Conservation (phyloP, 805 yeast species). For the Cyberlindnera misumaiensis region DNA sequence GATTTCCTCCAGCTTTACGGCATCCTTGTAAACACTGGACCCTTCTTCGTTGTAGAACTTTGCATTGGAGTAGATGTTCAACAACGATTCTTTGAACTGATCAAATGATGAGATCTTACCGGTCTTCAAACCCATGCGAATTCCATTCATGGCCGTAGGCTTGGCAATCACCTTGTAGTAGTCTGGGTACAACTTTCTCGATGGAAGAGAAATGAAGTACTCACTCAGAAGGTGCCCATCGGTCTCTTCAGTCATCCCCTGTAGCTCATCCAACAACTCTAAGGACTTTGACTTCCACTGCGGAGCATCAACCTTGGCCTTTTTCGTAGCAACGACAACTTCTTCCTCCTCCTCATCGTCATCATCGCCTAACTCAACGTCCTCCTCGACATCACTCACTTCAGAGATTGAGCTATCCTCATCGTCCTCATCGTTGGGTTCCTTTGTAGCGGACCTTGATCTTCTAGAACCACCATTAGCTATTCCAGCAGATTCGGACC, state of each 20-base stretch:
- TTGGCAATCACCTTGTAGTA: constrained; percentile 52
- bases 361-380: neutral
- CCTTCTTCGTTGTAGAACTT: constrained; percentile 87
- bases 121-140: constrained; percentile 48
- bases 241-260: constrained; percentile 20
- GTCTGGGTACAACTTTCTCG: constrained; percentile 74
- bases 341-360: neutral
- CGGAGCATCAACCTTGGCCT: constrained; percentile 20
- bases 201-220: constrained; percentile 65
- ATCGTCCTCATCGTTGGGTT: neutral
- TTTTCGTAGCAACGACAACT: constrained; percentile 9
- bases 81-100: constrained; percentile 52
- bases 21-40: constrained; percentile 77
- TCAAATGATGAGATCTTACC: constrained; percentile 39
- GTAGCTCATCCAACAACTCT: constrained; percentile 37
- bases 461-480: constrained; percentile 16
- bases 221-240: constrained; percentile 42
- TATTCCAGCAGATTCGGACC: constrained; percentile 2
- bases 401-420: neutral
- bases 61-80: constrained; percentile 79
- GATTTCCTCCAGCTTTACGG: constrained; percentile 62
- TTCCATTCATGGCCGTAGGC: constrained; percentile 63
- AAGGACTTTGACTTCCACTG: constrained; percentile 25
- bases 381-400: no score
- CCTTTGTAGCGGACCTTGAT: constrained; percentile 14